Evolutionary conservation across 139 green algal genomes (phyloP).

Genomic region (Diplosphaera chodatii): DNA sequence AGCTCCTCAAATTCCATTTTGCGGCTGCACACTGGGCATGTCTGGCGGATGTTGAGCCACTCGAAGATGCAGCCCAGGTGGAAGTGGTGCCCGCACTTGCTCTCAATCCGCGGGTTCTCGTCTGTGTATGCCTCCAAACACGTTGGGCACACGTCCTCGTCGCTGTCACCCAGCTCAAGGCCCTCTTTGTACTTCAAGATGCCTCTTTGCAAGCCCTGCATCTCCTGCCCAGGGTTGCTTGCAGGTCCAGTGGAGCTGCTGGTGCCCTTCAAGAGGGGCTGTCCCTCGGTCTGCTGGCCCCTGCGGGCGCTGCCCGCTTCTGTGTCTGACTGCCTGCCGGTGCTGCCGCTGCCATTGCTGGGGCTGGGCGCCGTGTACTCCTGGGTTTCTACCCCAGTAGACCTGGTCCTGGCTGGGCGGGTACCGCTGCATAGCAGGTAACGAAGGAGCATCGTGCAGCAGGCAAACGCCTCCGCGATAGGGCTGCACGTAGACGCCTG

Average conservation of each 20-base stretch:
- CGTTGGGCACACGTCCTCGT: conserved; percentile 33
- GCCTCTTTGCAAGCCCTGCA: neutral
- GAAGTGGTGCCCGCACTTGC: conserved; percentile 81
- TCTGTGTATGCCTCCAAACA: conserved; percentile 31
- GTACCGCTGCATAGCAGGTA: neutral
- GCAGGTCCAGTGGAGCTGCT: too few relatives aligned
- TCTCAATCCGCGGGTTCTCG: conserved; percentile 83
- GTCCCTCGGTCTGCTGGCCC: neutral
- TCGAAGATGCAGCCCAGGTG: conserved; percentile 89
- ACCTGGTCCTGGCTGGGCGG: neutral
- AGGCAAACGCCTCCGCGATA: neutral
- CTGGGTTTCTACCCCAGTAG: neutral
- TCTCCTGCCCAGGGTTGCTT: neutral
- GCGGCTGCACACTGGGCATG: conserved; percentile 71
- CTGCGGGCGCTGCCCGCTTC: neutral
- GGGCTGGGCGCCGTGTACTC: conserved; percentile 3
- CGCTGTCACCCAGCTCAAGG: neutral
- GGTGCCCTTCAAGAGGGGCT: conserved; percentile 2
- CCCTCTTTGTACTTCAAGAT: neutral
- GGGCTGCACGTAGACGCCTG: neutral
- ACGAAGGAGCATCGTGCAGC: neutral
- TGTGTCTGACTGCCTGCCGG: conserved; percentile 1
- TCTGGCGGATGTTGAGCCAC: conserved; percentile 78
- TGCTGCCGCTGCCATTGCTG: conserved; percentile 4
- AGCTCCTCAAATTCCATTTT: conserved; percentile 42